Evolutionary conservation across 179 eudicot species (phyloP).

Genomic region (Vitellaria paradoxa): DNA sequence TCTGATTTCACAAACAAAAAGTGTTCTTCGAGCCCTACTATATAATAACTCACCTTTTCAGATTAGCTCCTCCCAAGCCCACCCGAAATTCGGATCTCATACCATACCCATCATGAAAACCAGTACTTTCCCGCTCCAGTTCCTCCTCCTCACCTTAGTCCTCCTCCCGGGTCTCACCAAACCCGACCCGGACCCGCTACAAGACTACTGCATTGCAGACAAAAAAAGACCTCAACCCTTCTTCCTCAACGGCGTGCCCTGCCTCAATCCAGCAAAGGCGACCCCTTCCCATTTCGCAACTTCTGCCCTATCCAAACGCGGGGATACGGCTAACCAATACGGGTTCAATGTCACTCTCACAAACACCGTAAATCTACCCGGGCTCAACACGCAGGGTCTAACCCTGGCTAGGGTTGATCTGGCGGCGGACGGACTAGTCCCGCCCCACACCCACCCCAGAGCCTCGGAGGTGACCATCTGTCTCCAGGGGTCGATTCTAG

Average conservation of each 20-base stretch:
- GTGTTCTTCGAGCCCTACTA: neutral
- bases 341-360: conserved; percentile 66
- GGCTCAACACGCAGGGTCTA: conserved; percentile 72
- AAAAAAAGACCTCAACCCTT: conserved; percentile 26
- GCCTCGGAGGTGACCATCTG: conserved; percentile 80
- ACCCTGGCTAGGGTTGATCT: conserved; percentile 75
- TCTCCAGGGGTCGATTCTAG: conserved; percentile 59
- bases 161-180: conserved; percentile 16
- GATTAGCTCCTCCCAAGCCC: neutral
- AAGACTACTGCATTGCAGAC: conserved; percentile 77
- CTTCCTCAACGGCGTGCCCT: conserved; percentile 50
- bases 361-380: conserved; percentile 52
- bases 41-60: neutral
- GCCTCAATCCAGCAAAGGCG: conserved; percentile 52
- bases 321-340: conserved; percentile 47
- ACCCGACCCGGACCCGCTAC: conserved; percentile 72
- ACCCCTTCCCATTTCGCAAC: conserved; percentile 62
- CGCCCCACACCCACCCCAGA: conserved; percentile 83
- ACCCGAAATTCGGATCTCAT: neutral
- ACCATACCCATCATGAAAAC: conserved; percentile 19
- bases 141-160: conserved; percentile 16
- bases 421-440: conserved; percentile 58
- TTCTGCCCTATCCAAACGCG: conserved; percentile 60
- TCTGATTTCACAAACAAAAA: neutral
- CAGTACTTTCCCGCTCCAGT: conserved; percentile 13